Percentiles rank a stretch among this genome's conserved stretches.
Conservation (phyloP, 2,329 filamentous ascomycete species). For the Alternaria solani region DNA sequence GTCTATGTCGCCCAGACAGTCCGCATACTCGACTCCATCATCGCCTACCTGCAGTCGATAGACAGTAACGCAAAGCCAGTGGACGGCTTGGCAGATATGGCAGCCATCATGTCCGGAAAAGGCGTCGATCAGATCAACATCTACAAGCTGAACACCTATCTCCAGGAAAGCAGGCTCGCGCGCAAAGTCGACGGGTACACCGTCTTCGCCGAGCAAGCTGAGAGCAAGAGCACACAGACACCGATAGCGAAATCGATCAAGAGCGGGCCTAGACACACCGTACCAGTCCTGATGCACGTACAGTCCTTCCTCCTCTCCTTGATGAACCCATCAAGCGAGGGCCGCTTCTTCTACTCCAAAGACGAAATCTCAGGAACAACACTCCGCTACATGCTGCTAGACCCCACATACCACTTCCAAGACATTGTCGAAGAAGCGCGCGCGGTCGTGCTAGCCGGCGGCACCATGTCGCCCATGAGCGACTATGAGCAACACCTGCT, state of each 20-base stretch:
- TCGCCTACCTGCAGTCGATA: constrained; percentile 69
- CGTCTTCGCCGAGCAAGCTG: constrained; percentile 65
- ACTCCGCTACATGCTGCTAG: constrained; percentile 86
- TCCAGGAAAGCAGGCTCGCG: constrained; percentile 90
- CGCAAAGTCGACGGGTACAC: constrained; percentile 94
- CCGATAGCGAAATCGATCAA: constrained; percentile 11
- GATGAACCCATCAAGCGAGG: constrained; percentile 81
- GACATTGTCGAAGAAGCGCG: constrained; percentile 85
- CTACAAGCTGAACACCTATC: constrained; percentile 84
- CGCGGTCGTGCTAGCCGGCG: constrained; percentile 89
- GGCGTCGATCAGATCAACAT: constrained; percentile 95
- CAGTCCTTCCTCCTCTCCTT: constrained; percentile 78
- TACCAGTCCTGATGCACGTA: constrained; percentile 68
- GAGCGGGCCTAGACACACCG: constrained; percentile 40
- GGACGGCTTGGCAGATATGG: constrained; percentile 75
- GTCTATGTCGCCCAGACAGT: constrained; percentile 90
- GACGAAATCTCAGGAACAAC: constrained; percentile 62
- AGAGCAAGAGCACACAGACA: constrained; percentile 30
- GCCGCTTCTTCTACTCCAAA: constrained; percentile 65
- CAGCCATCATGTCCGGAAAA: constrained; percentile 78
- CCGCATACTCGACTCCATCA: constrained; percentile 80
- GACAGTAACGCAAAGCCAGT: constrained; percentile 48
- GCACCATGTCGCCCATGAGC: constrained; percentile 96
- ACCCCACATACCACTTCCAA: constrained; percentile 89
- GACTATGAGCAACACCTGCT: constrained; percentile 91